Percentiles rank a stretch among this genome's conserved stretches.
Conservation (phyloP, 345 rosid species). For the Pistacia atlantica region DNA sequence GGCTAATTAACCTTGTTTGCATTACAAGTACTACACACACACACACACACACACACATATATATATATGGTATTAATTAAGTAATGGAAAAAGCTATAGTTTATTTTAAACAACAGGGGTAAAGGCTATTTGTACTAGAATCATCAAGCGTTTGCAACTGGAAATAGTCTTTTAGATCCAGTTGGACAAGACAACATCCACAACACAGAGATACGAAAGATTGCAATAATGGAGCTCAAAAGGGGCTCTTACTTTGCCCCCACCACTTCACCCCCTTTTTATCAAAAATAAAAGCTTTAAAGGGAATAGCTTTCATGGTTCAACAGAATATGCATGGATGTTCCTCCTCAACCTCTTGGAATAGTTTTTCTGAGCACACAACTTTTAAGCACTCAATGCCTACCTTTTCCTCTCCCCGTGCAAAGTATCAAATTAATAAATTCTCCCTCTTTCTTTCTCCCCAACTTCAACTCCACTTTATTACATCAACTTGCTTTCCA, state of each 20-base stretch:
- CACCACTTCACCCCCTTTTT: conserved; percentile 30
- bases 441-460: conserved; percentile 4
- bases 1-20: not conserved
- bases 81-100: conserved; percentile 13
- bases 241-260: conserved; percentile 40
- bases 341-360: conserved; percentile 18
- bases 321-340: conserved; percentile 51
- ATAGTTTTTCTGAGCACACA: conserved; percentile 17
- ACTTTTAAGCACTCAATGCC: conserved; percentile 30
- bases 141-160: conserved; percentile 12
- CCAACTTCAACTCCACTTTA: conserved; percentile 12
- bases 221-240: conserved; percentile 56
- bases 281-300: conserved; percentile 34
- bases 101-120: not conserved
- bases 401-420: conserved; percentile 28
- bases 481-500: conserved; percentile 23
- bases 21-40: not conserved
- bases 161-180: conserved; percentile 12
- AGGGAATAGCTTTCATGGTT: conserved; percentile 34
- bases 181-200: conserved; percentile 26
- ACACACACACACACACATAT: not conserved
- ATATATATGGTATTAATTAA: not conserved
- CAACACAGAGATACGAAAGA: conserved; percentile 30
- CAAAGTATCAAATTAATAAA: conserved; percentile 34
- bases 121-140: conserved; percentile 11